These are phyloP conservation scores for Daldinia eschscholtzii DNA, from an alignment of 2,329 filamentous ascomycete species.

Conservation along the genomic window DNA sequence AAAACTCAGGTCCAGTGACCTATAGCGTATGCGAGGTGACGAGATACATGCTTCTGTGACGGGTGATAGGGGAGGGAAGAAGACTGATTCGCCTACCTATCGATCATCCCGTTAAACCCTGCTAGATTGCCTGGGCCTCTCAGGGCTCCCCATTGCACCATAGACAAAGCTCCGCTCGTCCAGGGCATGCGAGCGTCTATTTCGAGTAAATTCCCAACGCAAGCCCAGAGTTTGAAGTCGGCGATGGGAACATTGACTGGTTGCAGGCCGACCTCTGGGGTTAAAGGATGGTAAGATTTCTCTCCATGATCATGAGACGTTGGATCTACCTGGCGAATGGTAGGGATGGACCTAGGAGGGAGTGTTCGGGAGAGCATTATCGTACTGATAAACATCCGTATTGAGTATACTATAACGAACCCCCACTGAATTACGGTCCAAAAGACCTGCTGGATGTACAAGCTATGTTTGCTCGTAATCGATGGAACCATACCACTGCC, in stretches of 20 bases:
- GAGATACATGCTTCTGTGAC: conserved; percentile 40
- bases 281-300: conserved; percentile 43
- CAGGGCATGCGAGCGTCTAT: conserved; percentile 89
- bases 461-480: conserved; percentile 44
- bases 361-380: conserved; percentile 76
- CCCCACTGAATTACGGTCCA: conserved; percentile 68
- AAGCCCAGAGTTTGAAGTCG: conserved; percentile 82
- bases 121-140: conserved; percentile 81
- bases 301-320: conserved; percentile 45
- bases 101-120: conserved; percentile 80
- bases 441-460: conserved; percentile 64
- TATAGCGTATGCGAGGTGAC: conserved; percentile 60
- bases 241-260: conserved; percentile 73
- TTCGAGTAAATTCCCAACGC: conserved; percentile 78
- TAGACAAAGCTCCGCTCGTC: conserved; percentile 80
- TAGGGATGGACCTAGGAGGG: conserved; percentile 62
- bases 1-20: conserved; percentile 61
- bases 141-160: conserved; percentile 80
- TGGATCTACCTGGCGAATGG: conserved; percentile 45
- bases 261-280: conserved; percentile 38
- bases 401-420: conserved; percentile 68
- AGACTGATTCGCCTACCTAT: conserved; percentile 79
- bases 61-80: conserved; percentile 51
- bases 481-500: conserved; percentile 13
- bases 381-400: conserved; percentile 75